Evolutionary conservation across 805 yeast species (phyloP), one percentile per base, ranked within the genome.

Genomic region (Cyberlindnera amylophila): DNA sequence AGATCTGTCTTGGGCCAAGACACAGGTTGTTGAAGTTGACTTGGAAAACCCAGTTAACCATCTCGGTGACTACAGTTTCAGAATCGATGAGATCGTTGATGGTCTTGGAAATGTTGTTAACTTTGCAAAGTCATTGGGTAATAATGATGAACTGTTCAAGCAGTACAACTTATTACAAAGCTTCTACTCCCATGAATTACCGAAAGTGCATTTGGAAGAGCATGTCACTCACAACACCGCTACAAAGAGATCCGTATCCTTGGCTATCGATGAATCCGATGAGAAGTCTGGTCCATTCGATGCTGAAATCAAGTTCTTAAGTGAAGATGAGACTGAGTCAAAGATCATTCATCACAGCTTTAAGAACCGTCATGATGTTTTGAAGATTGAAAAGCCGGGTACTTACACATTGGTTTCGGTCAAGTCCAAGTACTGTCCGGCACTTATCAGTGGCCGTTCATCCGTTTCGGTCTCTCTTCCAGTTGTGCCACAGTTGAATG

Each of bases 81-180:
- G 70, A 33, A 70, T 83, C 28, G 77, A 74, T 40, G 75, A 72
- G 42, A 69, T 83, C 15, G 72, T 75, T 24, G 90, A 83, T 61
- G 86, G 83, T 3, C 65, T 83, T 40, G 89, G 89, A 3, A 83
- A 83, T 49, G 47, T 63, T 6, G 70, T 81, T 35, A 69, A 71
- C 32, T 75, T 62, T 36, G 51, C 70, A 1, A 47, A 51, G 10
- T 49, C 60, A n/a, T 45, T 59, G 34, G 46, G 37, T 5, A 42
- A 61, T 28, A 61, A 65, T 16, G 54, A 54, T 32, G 51, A 52
- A 6, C 36, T 58, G 26, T 51, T 55, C 39, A 55, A 46, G 38
- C 55, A 67, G 15, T 59, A 62, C 36, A 64, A 69, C n/a, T 61
- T 75, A 6, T 59, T 66, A 26, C 67, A 73, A 45, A 65, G 64